Conservation (phyloP, 768 basidiomycete genomes). For the Phylloporus sp. region DNA sequence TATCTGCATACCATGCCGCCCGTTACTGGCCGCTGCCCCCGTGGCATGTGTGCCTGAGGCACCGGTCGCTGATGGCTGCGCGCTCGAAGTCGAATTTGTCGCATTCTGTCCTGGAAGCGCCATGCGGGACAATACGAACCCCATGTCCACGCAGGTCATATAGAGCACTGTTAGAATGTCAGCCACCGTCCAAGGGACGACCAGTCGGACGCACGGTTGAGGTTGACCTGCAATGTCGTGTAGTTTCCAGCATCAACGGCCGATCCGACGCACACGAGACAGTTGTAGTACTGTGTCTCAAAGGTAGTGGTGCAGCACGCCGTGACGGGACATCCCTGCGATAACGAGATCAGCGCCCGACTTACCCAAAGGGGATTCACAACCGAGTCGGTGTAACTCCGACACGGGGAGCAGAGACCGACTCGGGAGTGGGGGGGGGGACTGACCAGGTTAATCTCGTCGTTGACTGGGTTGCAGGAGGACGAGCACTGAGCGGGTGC, state of each 20-base stretch:
- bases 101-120: constrained; percentile 26
- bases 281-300: constrained; percentile 38
- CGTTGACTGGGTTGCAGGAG: constrained; percentile 20
- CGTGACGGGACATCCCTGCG: constrained; percentile 27
- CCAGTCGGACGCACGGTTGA: constrained; percentile 34
- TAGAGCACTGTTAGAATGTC: constrained; percentile 15
- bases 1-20: neutral
- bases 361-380: neutral
- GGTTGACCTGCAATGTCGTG: constrained; percentile 23
- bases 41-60: neutral
- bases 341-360: neutral
- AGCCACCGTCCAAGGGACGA: neutral
- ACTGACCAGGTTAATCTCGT: constrained; percentile 24
- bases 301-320: constrained; percentile 41
- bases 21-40: neutral
- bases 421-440: too few relatives aligned
- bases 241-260: constrained; percentile 27
- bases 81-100: constrained; percentile 8
- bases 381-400: constrained; percentile 3
- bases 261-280: constrained; percentile 37
- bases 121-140: constrained; percentile 21
- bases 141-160: constrained; percentile 24
- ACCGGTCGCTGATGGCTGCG: neutral
- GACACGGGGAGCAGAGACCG: neutral
- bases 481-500: constrained; percentile 25